A percentile compares a stretch with the other conserved stretches of the same genome.
phyloP scores from a whole-genome alignment of 129 eudicot species.

The Dittrichia graveolens region DNA sequence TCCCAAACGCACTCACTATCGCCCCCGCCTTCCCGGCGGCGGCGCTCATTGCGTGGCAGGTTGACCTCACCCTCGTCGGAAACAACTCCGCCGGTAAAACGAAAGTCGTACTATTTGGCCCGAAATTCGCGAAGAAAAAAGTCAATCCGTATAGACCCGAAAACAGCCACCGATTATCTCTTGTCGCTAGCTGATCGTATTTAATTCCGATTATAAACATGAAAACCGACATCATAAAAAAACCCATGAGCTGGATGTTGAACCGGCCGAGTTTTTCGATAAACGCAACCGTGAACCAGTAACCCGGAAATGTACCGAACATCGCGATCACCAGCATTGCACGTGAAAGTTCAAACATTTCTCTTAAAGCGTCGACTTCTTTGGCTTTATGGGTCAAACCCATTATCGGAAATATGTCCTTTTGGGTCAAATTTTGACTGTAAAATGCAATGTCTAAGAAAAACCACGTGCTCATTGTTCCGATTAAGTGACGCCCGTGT shows the following conservation, averaged over 20 bases:
- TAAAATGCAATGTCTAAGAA: slow-evolving; percentile 55
- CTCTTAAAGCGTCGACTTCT: slow-evolving; percentile 33
- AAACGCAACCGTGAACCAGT: slow-evolving; percentile 71
- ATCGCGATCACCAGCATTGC: slow-evolving; percentile 60
- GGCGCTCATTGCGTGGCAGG: slow-evolving; percentile 64
- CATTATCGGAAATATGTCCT: slow-evolving; percentile 48
- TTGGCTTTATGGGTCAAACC: slow-evolving; percentile 30
- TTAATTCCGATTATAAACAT: slow-evolving; percentile 57
- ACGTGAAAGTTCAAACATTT: slow-evolving; percentile 55
- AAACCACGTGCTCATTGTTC: slow-evolving; percentile 56
- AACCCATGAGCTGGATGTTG: slow-evolving; percentile 55
- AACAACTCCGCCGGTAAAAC: slow-evolving; percentile 72
- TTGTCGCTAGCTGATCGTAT: slow-evolving; percentile 36
- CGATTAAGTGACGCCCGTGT: slow-evolving; percentile 52
- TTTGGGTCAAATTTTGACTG: slow-evolving; percentile 56
- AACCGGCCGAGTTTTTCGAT: slow-evolving; percentile 61
- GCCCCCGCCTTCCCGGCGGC: slow-evolving; percentile 79
- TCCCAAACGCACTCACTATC: slow-evolving; percentile 53
- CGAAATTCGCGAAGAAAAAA: slow-evolving; percentile 68
- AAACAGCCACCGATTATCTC: slow-evolving; percentile 43
- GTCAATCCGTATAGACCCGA: slow-evolving; percentile 53
- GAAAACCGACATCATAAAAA: slow-evolving; percentile 64
- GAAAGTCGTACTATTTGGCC: slow-evolving; percentile 64
- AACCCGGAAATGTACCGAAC: slow-evolving; percentile 64
- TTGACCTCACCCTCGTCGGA: slow-evolving; percentile 60